Conservation (phyloP, 75 land plant species). For the Isoetes taiwanensis region DNA sequence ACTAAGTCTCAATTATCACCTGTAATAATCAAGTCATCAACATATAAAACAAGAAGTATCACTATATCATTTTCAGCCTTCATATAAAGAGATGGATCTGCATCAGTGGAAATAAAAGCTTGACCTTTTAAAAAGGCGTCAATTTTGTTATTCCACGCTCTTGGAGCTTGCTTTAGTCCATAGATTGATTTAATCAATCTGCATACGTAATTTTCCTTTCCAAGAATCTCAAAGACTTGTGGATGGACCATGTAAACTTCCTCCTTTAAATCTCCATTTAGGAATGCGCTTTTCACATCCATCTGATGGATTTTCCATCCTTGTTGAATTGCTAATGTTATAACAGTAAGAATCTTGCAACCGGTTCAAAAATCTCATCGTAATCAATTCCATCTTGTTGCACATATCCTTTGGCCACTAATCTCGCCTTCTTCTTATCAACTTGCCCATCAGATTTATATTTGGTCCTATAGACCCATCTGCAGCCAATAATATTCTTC, state of each 20-base stretch:
- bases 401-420: conserved; percentile 6
- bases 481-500: neutral
- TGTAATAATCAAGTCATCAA: too few relatives aligned
- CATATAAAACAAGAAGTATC: neutral
- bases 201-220: conserved; percentile 1
- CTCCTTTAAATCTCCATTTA: conserved; percentile 8
- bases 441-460: neutral
- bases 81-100: neutral
- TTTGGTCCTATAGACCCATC: conserved; percentile 8
- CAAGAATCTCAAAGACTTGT: neutral
- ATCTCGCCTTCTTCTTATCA: neutral
- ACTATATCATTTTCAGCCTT: neutral
- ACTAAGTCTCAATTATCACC: too few relatives aligned
- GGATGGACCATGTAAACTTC: conserved; percentile 9
- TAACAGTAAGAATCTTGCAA: neutral
- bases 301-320: conserved; percentile 6
- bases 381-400: conserved; percentile 8
- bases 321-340: neutral
- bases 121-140: neutral
- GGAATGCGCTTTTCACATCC: conserved; percentile 7
- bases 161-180: conserved; percentile 12
- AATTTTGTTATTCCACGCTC: conserved; percentile 3
- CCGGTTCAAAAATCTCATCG: conserved; percentile 8
- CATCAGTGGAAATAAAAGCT: neutral
- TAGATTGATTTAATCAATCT: neutral